phyloP scores from a whole-genome alignment of 2,329 filamentous ascomycete species.

The Pyrenophora seminiperda region DNA sequence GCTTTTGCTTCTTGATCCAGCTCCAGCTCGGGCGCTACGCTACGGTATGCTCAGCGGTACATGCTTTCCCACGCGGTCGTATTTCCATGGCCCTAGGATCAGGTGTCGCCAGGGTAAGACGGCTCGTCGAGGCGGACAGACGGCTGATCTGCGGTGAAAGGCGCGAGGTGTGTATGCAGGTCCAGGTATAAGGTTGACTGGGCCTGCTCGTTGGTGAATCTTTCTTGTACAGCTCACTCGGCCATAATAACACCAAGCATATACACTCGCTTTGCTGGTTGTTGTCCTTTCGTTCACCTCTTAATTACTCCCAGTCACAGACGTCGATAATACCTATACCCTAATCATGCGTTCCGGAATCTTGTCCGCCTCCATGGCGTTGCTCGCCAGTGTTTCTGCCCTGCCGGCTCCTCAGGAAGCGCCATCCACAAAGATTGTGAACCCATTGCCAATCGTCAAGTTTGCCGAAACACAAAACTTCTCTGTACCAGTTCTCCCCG shows the following conservation, averaged over 20 bases:
- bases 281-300: constrained; percentile 9
- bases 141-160: constrained; percentile 12
- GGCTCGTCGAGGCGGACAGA: constrained; percentile 1
- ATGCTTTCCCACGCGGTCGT: constrained; percentile 16
- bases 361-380: constrained; percentile 24
- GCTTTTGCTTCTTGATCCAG: constrained; percentile 1
- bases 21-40: too few species aligned
- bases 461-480: constrained; percentile 15
- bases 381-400: constrained; percentile 17
- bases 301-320: not conserved
- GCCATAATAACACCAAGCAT: constrained; percentile 3
- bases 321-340: constrained; percentile 17
- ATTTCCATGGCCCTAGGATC: constrained; percentile 19
- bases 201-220: not conserved
- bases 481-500: constrained; percentile 12
- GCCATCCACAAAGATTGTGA: constrained; percentile 5
- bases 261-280: constrained; percentile 3
- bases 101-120: constrained; percentile 11
- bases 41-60: constrained; percentile 1
- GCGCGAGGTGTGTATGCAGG: constrained; percentile 9
- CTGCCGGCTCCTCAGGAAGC: constrained; percentile 16
- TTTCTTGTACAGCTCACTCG: constrained; percentile 12
- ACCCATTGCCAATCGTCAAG: constrained; percentile 15
- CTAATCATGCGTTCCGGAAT: constrained; percentile 25
- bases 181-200: constrained; percentile 19